phyloP scores from a whole-genome alignment of 208 protist genomes.

The Crithidia expoeki region DNA sequence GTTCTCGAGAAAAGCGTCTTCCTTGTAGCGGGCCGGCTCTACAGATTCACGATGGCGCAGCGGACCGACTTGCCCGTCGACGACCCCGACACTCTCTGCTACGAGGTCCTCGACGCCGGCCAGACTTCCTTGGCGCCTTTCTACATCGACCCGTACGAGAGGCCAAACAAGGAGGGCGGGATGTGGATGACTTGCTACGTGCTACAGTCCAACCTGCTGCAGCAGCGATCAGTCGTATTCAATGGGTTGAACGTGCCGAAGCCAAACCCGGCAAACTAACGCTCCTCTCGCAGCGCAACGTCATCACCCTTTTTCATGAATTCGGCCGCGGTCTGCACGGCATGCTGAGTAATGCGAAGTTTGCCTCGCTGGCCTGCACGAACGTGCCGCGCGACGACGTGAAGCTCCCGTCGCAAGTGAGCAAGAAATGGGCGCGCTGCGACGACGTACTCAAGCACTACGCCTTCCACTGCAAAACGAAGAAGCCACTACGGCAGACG shows the following conservation, averaged over 20 bases:
- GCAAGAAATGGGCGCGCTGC: slow-evolving; percentile 79
- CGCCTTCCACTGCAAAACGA: slow-evolving; percentile 67
- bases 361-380: slow-evolving; percentile 55
- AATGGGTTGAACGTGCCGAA: slow-evolving; percentile 67
- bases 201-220: slow-evolving; percentile 32
- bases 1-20: slow-evolving; percentile 61
- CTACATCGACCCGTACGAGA: slow-evolving; percentile 56
- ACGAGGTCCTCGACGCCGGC: slow-evolving; percentile 50
- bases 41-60: slow-evolving; percentile 46
- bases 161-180: slow-evolving; percentile 58
- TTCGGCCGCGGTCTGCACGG: slow-evolving; percentile 77
- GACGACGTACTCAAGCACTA: slow-evolving; percentile 55
- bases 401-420: slow-evolving; percentile 83
- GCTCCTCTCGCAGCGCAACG: slow-evolving; percentile 62
- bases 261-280: slow-evolving; percentile 57
- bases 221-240: slow-evolving; percentile 49
- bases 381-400: slow-evolving; percentile 80
- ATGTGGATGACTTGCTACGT: slow-evolving; percentile 67
- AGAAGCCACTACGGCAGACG: slow-evolving; percentile 48
- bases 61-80: slow-evolving; percentile 55
- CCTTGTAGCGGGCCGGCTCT: slow-evolving; percentile 51
- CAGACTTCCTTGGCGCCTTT: slow-evolving; percentile 46
- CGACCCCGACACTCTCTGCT: slow-evolving; percentile 42
- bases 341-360: slow-evolving; percentile 58
- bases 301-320: slow-evolving; percentile 73